phyloP scores from a whole-genome alignment of 352 stramenopile genomes.

The Globisporangium ultimum region DNA sequence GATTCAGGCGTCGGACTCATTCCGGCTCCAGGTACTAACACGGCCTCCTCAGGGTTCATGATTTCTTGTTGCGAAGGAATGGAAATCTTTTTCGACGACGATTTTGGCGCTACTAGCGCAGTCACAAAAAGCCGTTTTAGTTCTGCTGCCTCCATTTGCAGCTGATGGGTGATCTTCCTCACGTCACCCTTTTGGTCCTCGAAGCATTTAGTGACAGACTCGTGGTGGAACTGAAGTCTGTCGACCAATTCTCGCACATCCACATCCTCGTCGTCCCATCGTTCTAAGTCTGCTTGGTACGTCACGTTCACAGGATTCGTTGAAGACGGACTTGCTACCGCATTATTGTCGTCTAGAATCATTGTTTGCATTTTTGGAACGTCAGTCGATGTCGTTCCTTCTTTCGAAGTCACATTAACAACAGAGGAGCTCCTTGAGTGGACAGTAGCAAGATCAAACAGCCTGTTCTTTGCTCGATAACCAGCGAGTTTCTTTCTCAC shows the following conservation, averaged over 20 bases:
- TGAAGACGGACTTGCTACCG: neutral
- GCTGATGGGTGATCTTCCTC: slow-evolving; percentile 51
- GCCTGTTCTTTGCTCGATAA: slow-evolving; percentile 52
- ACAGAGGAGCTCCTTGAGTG: slow-evolving; percentile 70
- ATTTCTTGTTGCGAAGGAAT: slow-evolving; percentile 1
- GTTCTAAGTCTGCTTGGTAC: slow-evolving; percentile 53
- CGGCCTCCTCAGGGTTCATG: slow-evolving; percentile 12
- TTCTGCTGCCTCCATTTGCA: slow-evolving; percentile 65
- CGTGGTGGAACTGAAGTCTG: slow-evolving; percentile 73
- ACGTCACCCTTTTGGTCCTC: slow-evolving; percentile 70
- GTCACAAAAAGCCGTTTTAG: slow-evolving; percentile 68
- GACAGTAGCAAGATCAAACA: slow-evolving; percentile 49
- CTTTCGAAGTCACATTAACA: slow-evolving; percentile 26
- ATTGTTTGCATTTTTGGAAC: slow-evolving; percentile 1
- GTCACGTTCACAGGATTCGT: neutral
- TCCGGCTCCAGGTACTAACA: neutral
- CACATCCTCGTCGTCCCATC: slow-evolving; percentile 75
- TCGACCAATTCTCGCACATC: slow-evolving; percentile 74
- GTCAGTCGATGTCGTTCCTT: neutral
- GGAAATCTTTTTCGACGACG: neutral
- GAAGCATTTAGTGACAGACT: slow-evolving; percentile 69
- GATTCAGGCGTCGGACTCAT: neutral
- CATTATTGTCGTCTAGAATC: slow-evolving; percentile 1
- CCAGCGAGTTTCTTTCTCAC: slow-evolving; percentile 27
- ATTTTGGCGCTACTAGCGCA: slow-evolving; percentile 34